A percentile compares a stretch with the other conserved stretches of the same genome.
These are phyloP conservation scores for Articulospora tetracladia DNA, from an alignment of 495 filamentous ascomycete species.

Conservation along the genomic window DNA sequence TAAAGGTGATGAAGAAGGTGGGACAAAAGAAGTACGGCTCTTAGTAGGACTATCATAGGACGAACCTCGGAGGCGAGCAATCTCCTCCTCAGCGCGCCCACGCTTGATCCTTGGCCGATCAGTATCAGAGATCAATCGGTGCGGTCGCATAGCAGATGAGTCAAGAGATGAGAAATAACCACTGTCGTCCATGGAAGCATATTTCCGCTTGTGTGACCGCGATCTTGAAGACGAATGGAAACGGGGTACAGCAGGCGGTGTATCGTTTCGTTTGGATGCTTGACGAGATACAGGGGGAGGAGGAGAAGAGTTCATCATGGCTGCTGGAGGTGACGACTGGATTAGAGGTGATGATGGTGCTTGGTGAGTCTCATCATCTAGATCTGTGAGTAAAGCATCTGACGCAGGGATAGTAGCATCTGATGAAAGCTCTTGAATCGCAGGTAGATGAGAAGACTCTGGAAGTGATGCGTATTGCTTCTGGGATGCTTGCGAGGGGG, in stretches of 20 bases:
- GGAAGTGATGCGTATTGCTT: conserved; percentile 2
- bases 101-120: conserved; percentile 77
- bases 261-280: conserved; percentile 59
- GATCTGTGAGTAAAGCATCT: conserved; percentile 64
- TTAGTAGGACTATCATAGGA: conserved; percentile 89
- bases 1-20: conserved; percentile 54
- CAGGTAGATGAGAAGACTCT: conserved; percentile 15
- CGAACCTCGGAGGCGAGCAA: conserved; percentile 86
- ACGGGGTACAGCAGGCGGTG: conserved; percentile 69
- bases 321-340: conserved; percentile 36
- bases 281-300: conserved; percentile 58
- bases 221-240: conserved; percentile 51
- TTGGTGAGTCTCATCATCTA: conserved; percentile 39
- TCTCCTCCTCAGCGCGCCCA: conserved; percentile 92
- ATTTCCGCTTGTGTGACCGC: conserved; percentile 65
- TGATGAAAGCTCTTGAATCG: conserved; percentile 67
- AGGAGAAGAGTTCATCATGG: conserved; percentile 75
- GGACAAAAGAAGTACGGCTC: conserved; percentile 39
- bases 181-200: conserved; percentile 80
- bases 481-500: conserved; percentile 4
- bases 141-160: conserved; percentile 74
- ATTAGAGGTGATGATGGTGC: conserved; percentile 61
- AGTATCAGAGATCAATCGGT: conserved; percentile 64
- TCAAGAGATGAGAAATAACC: conserved; percentile 98
- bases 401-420: conserved; percentile 94